Evolutionary conservation across 371 early-diverging fungal genomes (phyloP).

Genomic region (Mortierella polycephala): DNA sequence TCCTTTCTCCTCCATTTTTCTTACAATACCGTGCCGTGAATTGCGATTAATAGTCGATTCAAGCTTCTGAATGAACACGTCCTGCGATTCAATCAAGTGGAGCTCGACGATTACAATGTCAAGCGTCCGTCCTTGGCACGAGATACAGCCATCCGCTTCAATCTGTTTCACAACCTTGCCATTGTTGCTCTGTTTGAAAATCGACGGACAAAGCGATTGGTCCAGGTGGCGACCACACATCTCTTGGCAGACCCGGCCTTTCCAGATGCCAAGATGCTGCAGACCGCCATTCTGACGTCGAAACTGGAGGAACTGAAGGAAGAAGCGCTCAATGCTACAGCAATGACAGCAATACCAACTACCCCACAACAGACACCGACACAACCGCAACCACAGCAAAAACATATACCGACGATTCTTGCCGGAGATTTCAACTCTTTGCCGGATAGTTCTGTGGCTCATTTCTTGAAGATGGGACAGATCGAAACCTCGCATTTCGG

Average conservation of each 20-base stretch:
- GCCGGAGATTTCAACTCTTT: constrained; percentile 98
- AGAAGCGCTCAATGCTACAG: constrained; percentile 44
- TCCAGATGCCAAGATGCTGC: constrained; percentile 96
- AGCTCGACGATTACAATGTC: constrained; percentile 78
- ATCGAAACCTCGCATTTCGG: constrained; percentile 82
- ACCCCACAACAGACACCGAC: constrained; percentile 1
- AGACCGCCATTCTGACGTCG: constrained; percentile 93
- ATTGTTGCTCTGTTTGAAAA: constrained; percentile 85
- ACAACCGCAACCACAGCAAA: constrained; percentile 1
- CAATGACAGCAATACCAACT: constrained; percentile 14
- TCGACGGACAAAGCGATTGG: constrained; percentile 68
- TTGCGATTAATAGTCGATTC: constrained; percentile 64
- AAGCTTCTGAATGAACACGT: constrained; percentile 76
- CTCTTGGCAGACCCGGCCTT: constrained; percentile 91
- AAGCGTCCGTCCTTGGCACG: constrained; percentile 69
- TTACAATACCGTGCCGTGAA: background rate
- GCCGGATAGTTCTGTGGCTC: constrained; percentile 90
- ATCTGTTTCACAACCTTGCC: constrained; percentile 97
- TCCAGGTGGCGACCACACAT: constrained; percentile 93
- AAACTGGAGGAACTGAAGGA: constrained; percentile 70
- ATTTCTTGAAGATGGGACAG: constrained; percentile 74
- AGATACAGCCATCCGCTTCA: constrained; percentile 92
- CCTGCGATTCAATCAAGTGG: constrained; percentile 92
- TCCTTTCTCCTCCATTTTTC: background rate
- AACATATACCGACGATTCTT: constrained; percentile 72